Evolutionary conservation across 345 rosid genomes (phyloP).

Genomic region (Durio zibethinus): DNA sequence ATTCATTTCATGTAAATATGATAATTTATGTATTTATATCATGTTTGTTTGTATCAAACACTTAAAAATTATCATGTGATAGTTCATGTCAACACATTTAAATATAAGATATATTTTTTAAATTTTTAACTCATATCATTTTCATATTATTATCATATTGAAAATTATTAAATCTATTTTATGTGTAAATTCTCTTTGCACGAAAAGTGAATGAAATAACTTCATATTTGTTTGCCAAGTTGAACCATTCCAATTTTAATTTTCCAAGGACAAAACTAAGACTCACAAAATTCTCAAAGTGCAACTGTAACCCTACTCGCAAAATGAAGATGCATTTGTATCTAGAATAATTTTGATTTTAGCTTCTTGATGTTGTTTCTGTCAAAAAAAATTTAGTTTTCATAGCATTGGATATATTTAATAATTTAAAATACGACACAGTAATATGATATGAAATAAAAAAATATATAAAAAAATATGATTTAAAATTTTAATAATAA

Average conservation of each 20-base stretch:
- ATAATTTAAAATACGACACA: too few relatives aligned
- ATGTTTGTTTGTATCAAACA: too few relatives aligned
- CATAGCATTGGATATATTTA: not conserved
- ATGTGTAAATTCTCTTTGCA: not conserved
- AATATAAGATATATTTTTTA: too few relatives aligned
- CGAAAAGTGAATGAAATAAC: not conserved
- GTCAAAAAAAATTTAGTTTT: not conserved
- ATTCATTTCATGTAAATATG: constrained; percentile 2
- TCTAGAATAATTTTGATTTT: not conserved
- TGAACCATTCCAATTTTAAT: constrained; percentile 2
- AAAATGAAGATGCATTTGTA: not conserved
- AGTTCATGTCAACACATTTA: too few relatives aligned
- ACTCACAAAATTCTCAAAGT: not conserved
- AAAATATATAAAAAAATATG: too few relatives aligned
- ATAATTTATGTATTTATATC: too few relatives aligned
- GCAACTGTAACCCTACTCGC: not conserved
- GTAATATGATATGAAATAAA: too few relatives aligned
- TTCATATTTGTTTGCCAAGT: constrained; percentile 2
- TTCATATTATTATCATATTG: too few relatives aligned
- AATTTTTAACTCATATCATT: too few relatives aligned
- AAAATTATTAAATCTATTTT: too few relatives aligned
- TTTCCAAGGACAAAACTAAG: not conserved
- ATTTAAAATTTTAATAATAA: too few relatives aligned
- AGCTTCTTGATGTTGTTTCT: not conserved
- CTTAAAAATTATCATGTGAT: too few relatives aligned